Base-by-base conservation (phyloP, 2,329 filamentous ascomycete species). In the Nannizzia gypsea region DNA sequence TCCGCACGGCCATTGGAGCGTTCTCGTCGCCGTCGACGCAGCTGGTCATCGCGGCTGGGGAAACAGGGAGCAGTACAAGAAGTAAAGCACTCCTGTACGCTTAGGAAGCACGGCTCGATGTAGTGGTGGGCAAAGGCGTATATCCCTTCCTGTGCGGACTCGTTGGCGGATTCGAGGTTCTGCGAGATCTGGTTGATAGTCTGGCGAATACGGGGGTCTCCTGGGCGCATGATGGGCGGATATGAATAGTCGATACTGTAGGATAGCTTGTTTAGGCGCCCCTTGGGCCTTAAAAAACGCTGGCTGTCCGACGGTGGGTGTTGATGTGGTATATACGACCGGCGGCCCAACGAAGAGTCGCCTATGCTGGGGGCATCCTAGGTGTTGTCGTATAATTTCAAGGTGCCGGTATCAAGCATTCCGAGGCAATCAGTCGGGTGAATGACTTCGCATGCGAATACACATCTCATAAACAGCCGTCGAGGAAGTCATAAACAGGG, bases 181-280 rank as follows among this genome's bases (percentile, higher is more conserved):
- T 93, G 88, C 5, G 89, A 87, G 71, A 96, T 86, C 70, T 93
- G 89, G 72, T 96, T 95, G 82, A 95, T 89, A 67, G 89, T 90
- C 74, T 95, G 90, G 66, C 91, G 89, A 73, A 96, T 84, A 68
- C 91, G 88, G 63, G 91, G 91, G 74, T 96, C 91, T 70, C 75
- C 78, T 68, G 80, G 78, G 66, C 81, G 79, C 73, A 83, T 84
- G 80, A 83, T 84, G 65, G 64, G 69, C 64, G 58, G 56, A 22
- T 38, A 22, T 26, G 34, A 24, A 13, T 8, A 52, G n/a, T n/a
- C 28, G 26, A 15, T 50, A 52, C 3, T 5, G 22, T 13, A 24
- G 15, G n/a, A 8, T 2, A 20, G 20, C 42, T 46, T 24, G 6
- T 2, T 46, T 36, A 36, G 31, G 31, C 31, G 31, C 13, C 31